Evolutionary conservation across 2,329 filamentous ascomycete genomes (phyloP).

Genomic region (Cladosporium sp.): DNA sequence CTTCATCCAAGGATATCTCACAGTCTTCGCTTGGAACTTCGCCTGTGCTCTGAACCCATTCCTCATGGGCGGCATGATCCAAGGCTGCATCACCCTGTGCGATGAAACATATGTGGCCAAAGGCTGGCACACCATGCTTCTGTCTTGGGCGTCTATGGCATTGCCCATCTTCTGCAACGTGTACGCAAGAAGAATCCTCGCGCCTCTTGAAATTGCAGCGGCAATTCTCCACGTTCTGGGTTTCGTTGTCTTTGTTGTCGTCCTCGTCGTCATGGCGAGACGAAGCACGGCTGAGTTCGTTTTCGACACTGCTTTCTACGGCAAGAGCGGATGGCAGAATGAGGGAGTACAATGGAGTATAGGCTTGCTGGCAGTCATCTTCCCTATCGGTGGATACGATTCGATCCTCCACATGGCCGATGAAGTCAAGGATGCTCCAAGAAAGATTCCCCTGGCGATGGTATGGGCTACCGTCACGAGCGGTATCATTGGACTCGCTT

Average conservation of each 20-base stretch:
- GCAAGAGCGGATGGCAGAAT: slow-evolving; percentile 38
- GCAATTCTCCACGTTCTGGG: slow-evolving; percentile 39
- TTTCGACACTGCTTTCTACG: slow-evolving; percentile 29
- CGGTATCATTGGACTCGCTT: slow-evolving; percentile 43
- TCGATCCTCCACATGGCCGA: slow-evolving; percentile 49
- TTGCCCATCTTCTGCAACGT: not conserved
- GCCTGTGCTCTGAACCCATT: not conserved
- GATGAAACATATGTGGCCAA: not conserved
- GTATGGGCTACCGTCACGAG: slow-evolving; percentile 48
- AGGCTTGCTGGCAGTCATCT: slow-evolving; percentile 39
- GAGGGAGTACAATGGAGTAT: slow-evolving; percentile 40
- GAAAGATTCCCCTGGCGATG: slow-evolving; percentile 46
- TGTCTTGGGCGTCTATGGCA: not conserved
- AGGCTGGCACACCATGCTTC: slow-evolving; percentile 2
- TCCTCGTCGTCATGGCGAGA: slow-evolving; percentile 31
- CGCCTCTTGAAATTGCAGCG: slow-evolving; percentile 41
- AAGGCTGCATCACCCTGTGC: not conserved
- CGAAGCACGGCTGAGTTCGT: slow-evolving; percentile 39
- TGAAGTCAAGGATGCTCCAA: slow-evolving; percentile 44
- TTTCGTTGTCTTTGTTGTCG: slow-evolving; percentile 40
- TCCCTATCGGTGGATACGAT: slow-evolving; percentile 46
- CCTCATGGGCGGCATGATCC: not conserved
- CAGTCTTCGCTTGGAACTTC: not conserved
- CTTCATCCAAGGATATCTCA: slow-evolving; percentile 5
- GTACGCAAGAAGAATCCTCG: slow-evolving; percentile 27